phyloP scores from a whole-genome alignment of 495 filamentous ascomycete genomes.

The Daldinia caldariorum region DNA sequence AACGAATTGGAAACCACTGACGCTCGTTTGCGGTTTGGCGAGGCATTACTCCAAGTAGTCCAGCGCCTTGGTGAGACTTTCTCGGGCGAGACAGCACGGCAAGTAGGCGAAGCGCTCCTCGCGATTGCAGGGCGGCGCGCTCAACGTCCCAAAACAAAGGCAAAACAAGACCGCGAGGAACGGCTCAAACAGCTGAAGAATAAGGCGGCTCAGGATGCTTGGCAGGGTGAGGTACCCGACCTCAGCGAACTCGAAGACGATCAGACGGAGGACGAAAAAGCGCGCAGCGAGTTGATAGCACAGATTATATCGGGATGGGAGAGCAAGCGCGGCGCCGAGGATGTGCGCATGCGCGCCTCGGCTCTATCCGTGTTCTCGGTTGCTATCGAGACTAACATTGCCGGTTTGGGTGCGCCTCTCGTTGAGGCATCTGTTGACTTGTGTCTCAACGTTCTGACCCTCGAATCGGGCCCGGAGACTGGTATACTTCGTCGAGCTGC shows the following conservation, averaged over 20 bases:
- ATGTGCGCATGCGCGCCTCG: constrained; percentile 79
- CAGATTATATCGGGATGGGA: constrained; percentile 81
- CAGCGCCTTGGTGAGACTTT: constrained; percentile 72
- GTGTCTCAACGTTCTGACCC: constrained; percentile 69
- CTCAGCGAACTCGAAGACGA: constrained; percentile 59
- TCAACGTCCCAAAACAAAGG: constrained; percentile 63
- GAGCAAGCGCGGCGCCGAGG: constrained; percentile 72
- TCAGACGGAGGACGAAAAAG: constrained; percentile 56
- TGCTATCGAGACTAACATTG: constrained; percentile 72
- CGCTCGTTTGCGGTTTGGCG: constrained; percentile 75
- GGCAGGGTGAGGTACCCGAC: constrained; percentile 62
- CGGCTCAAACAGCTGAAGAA: constrained; percentile 57
- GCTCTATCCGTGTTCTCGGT: constrained; percentile 77
- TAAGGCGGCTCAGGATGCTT: constrained; percentile 62
- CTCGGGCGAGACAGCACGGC: constrained; percentile 64
- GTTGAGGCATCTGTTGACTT: constrained; percentile 72
- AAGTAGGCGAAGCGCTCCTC: constrained; percentile 71
- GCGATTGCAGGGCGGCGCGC: constrained; percentile 71
- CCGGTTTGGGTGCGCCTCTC: constrained; percentile 64
- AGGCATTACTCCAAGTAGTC: constrained; percentile 74
- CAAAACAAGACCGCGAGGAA: constrained; percentile 60
- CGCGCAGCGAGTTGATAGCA: constrained; percentile 64
- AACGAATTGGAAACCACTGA: constrained; percentile 68
- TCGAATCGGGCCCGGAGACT: constrained; percentile 70
- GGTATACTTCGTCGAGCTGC: constrained; percentile 81